Evolutionary conservation across 257 asterid genomes (phyloP).

Genomic region (Gynochthodes officinalis): DNA sequence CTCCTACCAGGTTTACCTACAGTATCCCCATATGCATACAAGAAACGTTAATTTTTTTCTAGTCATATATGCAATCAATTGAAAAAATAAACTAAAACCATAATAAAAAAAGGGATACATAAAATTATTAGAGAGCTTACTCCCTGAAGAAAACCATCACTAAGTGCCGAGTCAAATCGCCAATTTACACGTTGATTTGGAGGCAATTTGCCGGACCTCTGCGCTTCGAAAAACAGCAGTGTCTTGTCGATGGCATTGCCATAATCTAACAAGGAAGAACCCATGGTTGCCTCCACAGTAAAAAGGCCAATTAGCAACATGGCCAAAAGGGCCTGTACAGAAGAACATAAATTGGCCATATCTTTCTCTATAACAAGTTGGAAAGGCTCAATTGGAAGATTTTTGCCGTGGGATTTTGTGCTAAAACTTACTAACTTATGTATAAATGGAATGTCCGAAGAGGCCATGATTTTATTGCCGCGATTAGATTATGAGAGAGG

Average conservation of each 20-base stretch:
- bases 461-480: constrained; percentile 3
- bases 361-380: not conserved
- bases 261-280: constrained; percentile 47
- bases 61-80: too few relatives aligned
- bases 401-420: not conserved
- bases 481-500: constrained; percentile 22
- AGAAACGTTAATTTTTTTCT: too few relatives aligned
- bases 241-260: constrained; percentile 64
- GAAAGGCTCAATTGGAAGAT: not conserved
- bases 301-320: constrained; percentile 42
- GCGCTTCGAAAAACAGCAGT: constrained; percentile 74
- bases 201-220: constrained; percentile 78
- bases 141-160: constrained; percentile 73
- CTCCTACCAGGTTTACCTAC: constrained; percentile 87
- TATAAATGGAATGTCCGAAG: constrained; percentile 10
- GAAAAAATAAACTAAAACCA: not conserved
- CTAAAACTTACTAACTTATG: constrained; percentile 8
- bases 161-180: constrained; percentile 72
- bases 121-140: constrained; percentile 26
- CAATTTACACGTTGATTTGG: constrained; percentile 51
- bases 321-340: constrained; percentile 25
- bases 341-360: constrained; percentile 26
- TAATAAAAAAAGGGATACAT: not conserved
- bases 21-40: constrained; percentile 22
- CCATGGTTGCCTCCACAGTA: constrained; percentile 29